phyloP scores from a whole-genome alignment of 228 moss, liverwort and hornwort genomes.

The Sphagnum fallax region DNA sequence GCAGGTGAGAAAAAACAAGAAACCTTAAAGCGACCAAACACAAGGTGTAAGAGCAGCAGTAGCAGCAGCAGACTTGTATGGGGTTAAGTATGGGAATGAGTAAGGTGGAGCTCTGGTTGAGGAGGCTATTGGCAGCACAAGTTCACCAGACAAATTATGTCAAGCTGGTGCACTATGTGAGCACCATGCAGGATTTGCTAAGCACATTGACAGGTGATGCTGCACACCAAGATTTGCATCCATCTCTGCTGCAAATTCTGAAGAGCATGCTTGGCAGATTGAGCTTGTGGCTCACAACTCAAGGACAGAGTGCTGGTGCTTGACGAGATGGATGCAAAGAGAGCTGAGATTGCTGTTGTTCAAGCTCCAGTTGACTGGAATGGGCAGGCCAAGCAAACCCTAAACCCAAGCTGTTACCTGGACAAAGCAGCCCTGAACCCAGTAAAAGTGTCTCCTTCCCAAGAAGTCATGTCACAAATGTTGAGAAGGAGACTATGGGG shows the following conservation, averaged over 20 bases:
- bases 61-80: not conserved
- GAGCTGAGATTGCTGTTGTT: not conserved
- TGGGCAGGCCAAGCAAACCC: not conserved
- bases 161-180: constrained; percentile 82
- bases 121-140: constrained; percentile 51
- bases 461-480: constrained; percentile 8
- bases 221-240: constrained; percentile 40
- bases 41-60: not conserved
- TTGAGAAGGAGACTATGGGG: constrained; percentile 59
- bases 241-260: constrained; percentile 53
- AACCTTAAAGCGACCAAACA: not conserved
- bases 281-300: constrained; percentile 67
- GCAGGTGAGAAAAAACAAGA: not conserved
- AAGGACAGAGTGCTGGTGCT: constrained; percentile 15
- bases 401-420: no score
- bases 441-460: not conserved
- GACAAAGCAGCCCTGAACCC: not conserved
- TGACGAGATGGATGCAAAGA: not conserved
- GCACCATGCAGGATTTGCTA: constrained; percentile 69
- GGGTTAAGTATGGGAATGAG: constrained; percentile 43
- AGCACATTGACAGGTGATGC: constrained; percentile 66
- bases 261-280: constrained; percentile 68
- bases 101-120: constrained; percentile 65
- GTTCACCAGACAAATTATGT: constrained; percentile 51
- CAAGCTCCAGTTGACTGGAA: not conserved